These are phyloP conservation scores for Trichoderma aggressivum DNA, from an alignment of 2,329 filamentous ascomycete species.

Conservation along the genomic window DNA sequence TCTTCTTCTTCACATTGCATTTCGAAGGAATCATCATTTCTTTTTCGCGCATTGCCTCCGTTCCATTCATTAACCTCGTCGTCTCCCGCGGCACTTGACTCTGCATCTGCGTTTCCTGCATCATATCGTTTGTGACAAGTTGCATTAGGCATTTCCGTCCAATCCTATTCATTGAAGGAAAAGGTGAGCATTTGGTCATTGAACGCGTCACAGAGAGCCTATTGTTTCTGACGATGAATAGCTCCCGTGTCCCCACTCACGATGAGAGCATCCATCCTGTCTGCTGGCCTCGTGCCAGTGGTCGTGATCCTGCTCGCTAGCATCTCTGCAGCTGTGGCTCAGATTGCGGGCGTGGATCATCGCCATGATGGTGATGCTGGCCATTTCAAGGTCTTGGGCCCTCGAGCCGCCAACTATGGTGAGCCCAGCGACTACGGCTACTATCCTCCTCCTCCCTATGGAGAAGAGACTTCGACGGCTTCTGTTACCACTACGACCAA, in stretches of 20 bases:
- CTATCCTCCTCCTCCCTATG: slow-evolving; percentile 24
- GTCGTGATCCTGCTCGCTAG: slow-evolving; percentile 22
- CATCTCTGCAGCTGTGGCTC: slow-evolving; percentile 15
- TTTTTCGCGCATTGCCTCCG: neutral
- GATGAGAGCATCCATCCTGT: slow-evolving; percentile 38
- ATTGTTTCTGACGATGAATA: slow-evolving; percentile 18
- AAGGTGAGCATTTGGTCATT: slow-evolving; percentile 2
- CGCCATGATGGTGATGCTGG: neutral
- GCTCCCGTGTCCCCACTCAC: slow-evolving; percentile 18
- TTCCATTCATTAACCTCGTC: neutral
- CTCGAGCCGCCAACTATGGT: slow-evolving; percentile 18
- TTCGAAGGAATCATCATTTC: neutral
- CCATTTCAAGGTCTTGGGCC: slow-evolving; percentile 15
- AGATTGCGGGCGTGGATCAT: slow-evolving; percentile 1
- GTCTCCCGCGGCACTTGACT: neutral
- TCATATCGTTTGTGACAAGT: neutral
- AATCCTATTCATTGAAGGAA: neutral
- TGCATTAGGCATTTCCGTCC: neutral
- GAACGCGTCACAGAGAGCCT: neutral
- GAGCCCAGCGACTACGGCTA: slow-evolving; percentile 23
- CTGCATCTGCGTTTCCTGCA: neutral
- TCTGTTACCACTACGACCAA: slow-evolving; percentile 6
- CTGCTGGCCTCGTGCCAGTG: slow-evolving; percentile 34
- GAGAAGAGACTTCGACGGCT: slow-evolving; percentile 18
- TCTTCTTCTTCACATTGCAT: neutral